Base-by-base conservation (phyloP, 257 asterid species). In the Nicotiana otophora region DNA sequence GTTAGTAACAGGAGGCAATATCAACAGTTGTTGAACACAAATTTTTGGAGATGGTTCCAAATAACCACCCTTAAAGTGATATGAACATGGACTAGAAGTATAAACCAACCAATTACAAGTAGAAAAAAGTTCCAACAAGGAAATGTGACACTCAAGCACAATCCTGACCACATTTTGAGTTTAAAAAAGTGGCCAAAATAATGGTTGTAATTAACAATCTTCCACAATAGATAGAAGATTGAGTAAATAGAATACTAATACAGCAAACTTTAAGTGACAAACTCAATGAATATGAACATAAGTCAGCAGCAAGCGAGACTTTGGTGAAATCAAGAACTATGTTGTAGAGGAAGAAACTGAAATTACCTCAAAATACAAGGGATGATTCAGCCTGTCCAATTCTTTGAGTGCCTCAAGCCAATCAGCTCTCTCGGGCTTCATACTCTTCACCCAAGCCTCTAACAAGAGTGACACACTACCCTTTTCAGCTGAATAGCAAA, bases 331-430 rank as follows among this genome's bases (percentile, higher is more conserved):
- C 63, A 15, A 51, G 46, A 74, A 74, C 62, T 51, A 26, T 72
- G 1, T 26, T 4, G 62, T 26, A 51, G 42, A 23, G 11, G 55
- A 62, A 30, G 54, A 1, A 69, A 76, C 30, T 10, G 9, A 1
- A 1, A 33, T n/a, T 81, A 96, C 99, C 99, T 94, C 91, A 23
- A 91, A 84, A 85, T 87, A 96, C 77, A 94, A 66, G 3, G 92
- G 92, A 88, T 92, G 94, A 80, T 88, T 88, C 84, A 91, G 46
- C 83, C 85, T 86, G 81, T 88, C 92, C 91, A 94, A 65, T 87
- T 95, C 97, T 75, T 89, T 95, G 64, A 95, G 94, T 87, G 90
- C 89, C 76, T 86, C 55, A 81, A 95, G 95, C 99, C 99, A 95
- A 84, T 95, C 97, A 74, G 95, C 90, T 89, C 99, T 88, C 23